Evolutionary conservation across 2,329 filamentous ascomycete genomes (phyloP).

Genomic region (Chrysoporthe puriensis): DNA sequence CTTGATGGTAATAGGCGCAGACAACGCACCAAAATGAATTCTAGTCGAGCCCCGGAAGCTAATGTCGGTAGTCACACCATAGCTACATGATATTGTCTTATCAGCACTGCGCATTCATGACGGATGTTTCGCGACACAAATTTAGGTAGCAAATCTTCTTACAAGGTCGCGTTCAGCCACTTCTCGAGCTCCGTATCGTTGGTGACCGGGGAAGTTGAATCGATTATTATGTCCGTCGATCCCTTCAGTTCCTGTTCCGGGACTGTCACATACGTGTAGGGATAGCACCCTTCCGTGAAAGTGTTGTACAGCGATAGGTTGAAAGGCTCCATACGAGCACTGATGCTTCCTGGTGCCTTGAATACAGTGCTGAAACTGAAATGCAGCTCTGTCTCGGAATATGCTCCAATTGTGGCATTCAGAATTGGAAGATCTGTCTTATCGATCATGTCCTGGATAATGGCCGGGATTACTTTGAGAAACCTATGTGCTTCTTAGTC

Average conservation of each 20-base stretch:
- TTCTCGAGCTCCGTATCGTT: slow-evolving; percentile 13
- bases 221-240: slow-evolving; percentile 10
- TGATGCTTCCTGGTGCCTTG: slow-evolving; percentile 14
- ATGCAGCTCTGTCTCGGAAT: slow-evolving; percentile 14
- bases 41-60: slow-evolving; percentile 13
- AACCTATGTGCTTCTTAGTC: slow-evolving; percentile 5
- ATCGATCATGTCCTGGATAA: slow-evolving; percentile 15
- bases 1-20: slow-evolving; percentile 7
- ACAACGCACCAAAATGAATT: slow-evolving; percentile 14
- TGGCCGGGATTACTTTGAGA: slow-evolving; percentile 12
- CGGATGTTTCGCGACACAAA: not conserved
- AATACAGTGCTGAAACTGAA: slow-evolving; percentile 15
- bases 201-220: slow-evolving; percentile 5
- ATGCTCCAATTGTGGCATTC: slow-evolving; percentile 15
- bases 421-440: slow-evolving; percentile 13
- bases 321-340: slow-evolving; percentile 13
- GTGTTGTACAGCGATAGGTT: slow-evolving; percentile 14
- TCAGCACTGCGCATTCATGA: not conserved
- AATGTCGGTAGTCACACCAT: slow-evolving; percentile 12
- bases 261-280: slow-evolving; percentile 13
- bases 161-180: slow-evolving; percentile 19
- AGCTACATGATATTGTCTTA: not conserved
- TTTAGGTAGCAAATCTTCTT: not conserved
- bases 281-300: slow-evolving; percentile 11
- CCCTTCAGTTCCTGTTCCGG: slow-evolving; percentile 7